Evolutionary conservation across 805 yeast species (phyloP).

Genomic region (Ogataea sp.): DNA sequence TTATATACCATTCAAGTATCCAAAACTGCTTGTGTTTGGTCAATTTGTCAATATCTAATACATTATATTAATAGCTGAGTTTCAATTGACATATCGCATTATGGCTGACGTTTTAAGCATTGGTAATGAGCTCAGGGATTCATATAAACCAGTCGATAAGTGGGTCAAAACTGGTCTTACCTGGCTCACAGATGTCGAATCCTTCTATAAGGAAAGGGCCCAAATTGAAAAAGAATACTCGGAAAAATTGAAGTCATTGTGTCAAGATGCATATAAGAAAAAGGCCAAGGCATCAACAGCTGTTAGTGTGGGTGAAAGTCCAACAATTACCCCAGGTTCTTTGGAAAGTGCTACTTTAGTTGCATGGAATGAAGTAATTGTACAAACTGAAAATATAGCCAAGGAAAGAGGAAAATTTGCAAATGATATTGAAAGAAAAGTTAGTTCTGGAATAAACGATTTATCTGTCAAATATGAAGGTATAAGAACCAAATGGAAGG

Average conservation of each 20-base stretch:
- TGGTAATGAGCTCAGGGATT: conserved; percentile 74
- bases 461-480: conserved; percentile 46
- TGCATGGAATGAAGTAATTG: conserved; percentile 82
- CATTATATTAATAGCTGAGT: not conserved
- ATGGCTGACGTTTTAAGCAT: conserved; percentile 29
- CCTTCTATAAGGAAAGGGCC: conserved; percentile 79
- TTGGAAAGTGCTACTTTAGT: conserved; percentile 81
- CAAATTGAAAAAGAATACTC: conserved; percentile 79
- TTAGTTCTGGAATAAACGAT: conserved; percentile 52
- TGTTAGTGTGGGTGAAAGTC: conserved; percentile 85
- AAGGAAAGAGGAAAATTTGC: conserved; percentile 55
- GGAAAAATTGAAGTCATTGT: conserved; percentile 50
- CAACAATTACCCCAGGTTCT: conserved; percentile 91
- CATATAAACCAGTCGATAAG: conserved; percentile 64
- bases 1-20: too few relatives aligned
- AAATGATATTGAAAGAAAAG: conserved; percentile 47
- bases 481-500: conserved; percentile 46
- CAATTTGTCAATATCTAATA: too few relatives aligned
- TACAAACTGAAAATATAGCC: conserved; percentile 76
- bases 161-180: conserved; percentile 72
- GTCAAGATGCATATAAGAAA: conserved; percentile 63
- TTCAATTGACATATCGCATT: not conserved
- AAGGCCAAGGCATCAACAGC: conserved; percentile 62
- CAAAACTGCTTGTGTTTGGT: too few relatives aligned
- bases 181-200: conserved; percentile 74